Evolutionary conservation across 768 basidiomycete genomes (phyloP), one percentile per base, ranked within the genome.

Genomic region (Kwoniella bestiolae): DNA sequence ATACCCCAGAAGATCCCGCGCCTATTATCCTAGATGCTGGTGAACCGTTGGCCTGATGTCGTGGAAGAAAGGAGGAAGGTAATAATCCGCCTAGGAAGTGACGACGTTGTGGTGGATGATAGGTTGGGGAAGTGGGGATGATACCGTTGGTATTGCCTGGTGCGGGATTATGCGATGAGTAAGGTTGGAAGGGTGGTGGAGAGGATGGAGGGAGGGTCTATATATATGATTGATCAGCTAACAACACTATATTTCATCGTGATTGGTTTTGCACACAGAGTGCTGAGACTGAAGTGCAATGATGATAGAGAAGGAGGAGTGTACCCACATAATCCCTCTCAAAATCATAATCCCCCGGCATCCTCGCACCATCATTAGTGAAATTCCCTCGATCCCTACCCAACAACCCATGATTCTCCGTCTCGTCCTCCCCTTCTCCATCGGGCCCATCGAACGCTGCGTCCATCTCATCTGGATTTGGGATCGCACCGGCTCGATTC

Each of bases 1-100:
- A 99, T 8, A 98, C 94, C 2, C 96, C 96, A 72, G 96, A 94
- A 74, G 94, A 93, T 31, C 92, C 81, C 5, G 66, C 75, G 26
- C 77, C 74, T 1, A 76, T 46, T 1, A 72, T 67, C 21, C 75
- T 65, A 3, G 60, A 57, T 14, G 56, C 69, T 8, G 56, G 28
- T 6, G 66, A 38, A 18, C 61, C 56, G 5, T 41, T 32, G 1
- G 65, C 49, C 26, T 65, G 66, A 41, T 69, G 55, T 18, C 69
- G 74, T 2, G 52, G 52, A 3, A 73, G 56, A 44, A 77, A 69
- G 3, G 74, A 70, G 1, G 72, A 66, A 7, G 78, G 78, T 5
- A 77, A 59, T 1, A 79, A 50, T 6, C 76, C 76, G 12, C 76
- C 78, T 8, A 79, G 59, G 50, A 77, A 76, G 44, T 73, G 76